phyloP scores from a whole-genome alignment of 345 rosid species.

The Hibiscus tridactylites region DNA sequence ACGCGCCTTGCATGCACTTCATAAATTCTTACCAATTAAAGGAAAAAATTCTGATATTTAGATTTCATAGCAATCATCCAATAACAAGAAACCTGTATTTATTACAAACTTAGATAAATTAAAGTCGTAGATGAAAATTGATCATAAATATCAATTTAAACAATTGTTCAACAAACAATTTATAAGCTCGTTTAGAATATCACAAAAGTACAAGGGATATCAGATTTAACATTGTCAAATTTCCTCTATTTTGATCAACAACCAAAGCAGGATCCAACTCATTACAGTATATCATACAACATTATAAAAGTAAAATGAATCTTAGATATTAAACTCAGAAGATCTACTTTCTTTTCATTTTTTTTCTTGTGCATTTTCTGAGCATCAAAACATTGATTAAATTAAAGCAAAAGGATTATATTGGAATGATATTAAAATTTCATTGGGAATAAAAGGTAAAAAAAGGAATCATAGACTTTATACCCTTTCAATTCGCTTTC shows the following conservation, averaged over 20 bases:
- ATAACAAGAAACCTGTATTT: background rate
- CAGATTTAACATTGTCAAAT: no score
- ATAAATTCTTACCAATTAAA: background rate
- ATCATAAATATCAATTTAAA: background rate
- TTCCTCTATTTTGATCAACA: background rate
- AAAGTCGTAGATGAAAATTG: background rate
- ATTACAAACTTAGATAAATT: background rate
- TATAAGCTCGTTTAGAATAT: background rate
- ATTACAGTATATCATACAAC: background rate
- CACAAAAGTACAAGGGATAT: background rate
- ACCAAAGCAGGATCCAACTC: background rate
- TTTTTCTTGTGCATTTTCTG: background rate
- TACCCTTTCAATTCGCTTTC: background rate
- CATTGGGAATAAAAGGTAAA: background rate
- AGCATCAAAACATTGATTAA: background rate
- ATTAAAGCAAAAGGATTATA: background rate
- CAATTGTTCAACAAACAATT: background rate
- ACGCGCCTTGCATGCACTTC: no score
- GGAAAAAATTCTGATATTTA: background rate
- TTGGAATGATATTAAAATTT: background rate
- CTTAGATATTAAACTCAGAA: background rate
- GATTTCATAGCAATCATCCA: background rate
- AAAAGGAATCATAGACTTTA: background rate
- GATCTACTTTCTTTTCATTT: background rate
- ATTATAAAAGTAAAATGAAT: background rate